Base-by-base conservation (phyloP, 1,139 yeast species). In the Blastobotrys capitulatus region DNA sequence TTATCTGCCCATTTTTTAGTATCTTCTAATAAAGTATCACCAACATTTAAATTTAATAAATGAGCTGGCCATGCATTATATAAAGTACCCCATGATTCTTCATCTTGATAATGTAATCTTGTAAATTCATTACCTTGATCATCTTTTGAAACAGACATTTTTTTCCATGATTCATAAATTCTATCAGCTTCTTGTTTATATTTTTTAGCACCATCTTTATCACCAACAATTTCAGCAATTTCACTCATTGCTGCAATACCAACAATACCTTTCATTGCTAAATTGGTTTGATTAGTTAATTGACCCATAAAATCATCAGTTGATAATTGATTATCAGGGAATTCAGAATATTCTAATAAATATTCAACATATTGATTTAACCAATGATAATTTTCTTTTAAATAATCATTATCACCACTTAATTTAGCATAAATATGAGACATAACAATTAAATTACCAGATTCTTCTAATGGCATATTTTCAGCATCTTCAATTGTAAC, bases 301-400 rank as follows among this genome's bases (percentile, higher is more conserved):
- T 26, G 29, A 22, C 53, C 51, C 13, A 38, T 38, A 38, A 48
- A 48, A 44, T 47, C 53, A 22, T 50, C 53, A 39, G 53, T 48
- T 20, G 51, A 47, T 8, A 50, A 22, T 41, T 47, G 53, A 15
- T 40, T 18, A 15, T 38, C 48, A 1, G 53, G 51, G 10, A 20
- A 36, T 4, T 16, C 27, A 2, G 47, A 20, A 15, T 20, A 44
- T 16, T 44, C 46, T 7, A 44, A 12, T 27, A 48, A 25, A 20
- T 44, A 43, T 10, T 36, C 38, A 20, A 15, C 36, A 45, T 32
- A 48, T 37, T 48, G 45, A 25, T 25, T 27, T 39, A 48, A 40
- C 20, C 16, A 38, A 18, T 35, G 26, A 27, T 44, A 48, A 38
- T 48, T 29, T 12, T 40, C 40, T 13, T 35, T 32, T 20, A 44